Conservation (phyloP, 2,329 filamentous ascomycete genomes). For the Penicillium aurantiogriseum region DNA sequence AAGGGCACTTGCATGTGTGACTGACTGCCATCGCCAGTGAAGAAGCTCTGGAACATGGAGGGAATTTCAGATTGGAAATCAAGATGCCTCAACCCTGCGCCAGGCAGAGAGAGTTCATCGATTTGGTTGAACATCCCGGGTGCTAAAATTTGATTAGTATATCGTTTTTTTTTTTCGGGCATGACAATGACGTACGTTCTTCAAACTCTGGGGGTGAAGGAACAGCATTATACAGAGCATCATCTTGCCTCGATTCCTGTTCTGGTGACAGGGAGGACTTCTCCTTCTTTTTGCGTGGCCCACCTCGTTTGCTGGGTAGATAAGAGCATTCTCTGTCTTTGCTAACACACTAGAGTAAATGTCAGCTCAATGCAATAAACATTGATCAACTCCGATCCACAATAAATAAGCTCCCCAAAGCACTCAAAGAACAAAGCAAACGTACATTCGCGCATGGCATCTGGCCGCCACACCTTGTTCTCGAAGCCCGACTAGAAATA, state of each 20-base stretch:
- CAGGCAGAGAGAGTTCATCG: conserved; percentile 41
- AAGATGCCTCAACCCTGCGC: conserved; percentile 41
- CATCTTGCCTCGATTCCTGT: conserved; percentile 20
- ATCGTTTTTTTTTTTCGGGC: background rate
- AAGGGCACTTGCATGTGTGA: conserved; percentile 30
- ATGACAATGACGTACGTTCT: conserved; percentile 30
- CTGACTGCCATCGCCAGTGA: conserved; percentile 25
- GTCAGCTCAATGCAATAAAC: conserved; percentile 3
- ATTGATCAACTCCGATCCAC: background rate
- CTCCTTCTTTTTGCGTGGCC: conserved; percentile 44
- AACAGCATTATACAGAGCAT: conserved; percentile 21
- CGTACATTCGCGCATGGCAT: conserved; percentile 45
- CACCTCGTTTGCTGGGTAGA: conserved; percentile 45
- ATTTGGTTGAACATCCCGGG: conserved; percentile 42
- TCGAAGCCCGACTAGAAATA: conserved; percentile 39
- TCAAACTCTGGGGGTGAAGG: conserved; percentile 29
- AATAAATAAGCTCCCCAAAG: background rate
- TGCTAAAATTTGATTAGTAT: conserved; percentile 26
- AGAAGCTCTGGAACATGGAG: conserved; percentile 41
- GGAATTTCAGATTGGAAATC: conserved; percentile 40
- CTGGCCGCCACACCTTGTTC: conserved; percentile 47
- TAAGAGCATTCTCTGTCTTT: conserved; percentile 45
- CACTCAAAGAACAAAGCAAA: conserved; percentile 11
- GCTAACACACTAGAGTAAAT: conserved; percentile 35
- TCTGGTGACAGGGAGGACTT: conserved; percentile 26